Conservation (phyloP, 2,329 filamentous ascomycete species). For the Alternaria panax region DNA sequence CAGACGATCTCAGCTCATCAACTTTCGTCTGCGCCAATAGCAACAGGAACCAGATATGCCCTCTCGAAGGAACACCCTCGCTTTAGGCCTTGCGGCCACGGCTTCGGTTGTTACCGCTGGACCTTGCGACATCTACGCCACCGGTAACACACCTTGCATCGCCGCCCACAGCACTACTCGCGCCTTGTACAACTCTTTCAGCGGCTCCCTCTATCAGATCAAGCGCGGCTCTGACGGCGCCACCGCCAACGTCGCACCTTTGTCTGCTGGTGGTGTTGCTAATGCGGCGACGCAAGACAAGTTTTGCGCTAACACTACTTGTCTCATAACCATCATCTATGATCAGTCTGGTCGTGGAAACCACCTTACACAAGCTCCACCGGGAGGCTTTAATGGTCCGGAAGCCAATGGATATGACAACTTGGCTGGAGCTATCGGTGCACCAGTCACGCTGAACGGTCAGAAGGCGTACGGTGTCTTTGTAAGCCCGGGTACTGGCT, state of each 20-base stretch:
- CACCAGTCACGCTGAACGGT: constrained; percentile 67
- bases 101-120: constrained; percentile 51
- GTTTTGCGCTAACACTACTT: constrained; percentile 68
- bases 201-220: constrained; percentile 66
- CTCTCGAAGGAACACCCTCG: constrained; percentile 15
- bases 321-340: constrained; percentile 69
- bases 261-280: constrained; percentile 67
- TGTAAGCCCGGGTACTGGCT: constrained; percentile 67
- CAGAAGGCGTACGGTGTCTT: constrained; percentile 71
- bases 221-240: constrained; percentile 62
- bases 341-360: constrained; percentile 70
- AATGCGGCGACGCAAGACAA: constrained; percentile 67
- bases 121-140: constrained; percentile 68
- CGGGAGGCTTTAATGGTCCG: constrained; percentile 65
- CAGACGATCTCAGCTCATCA: not conserved
- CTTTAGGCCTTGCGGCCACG: constrained; percentile 20
- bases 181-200: constrained; percentile 64
- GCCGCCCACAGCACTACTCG: constrained; percentile 72
- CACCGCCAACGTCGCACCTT: constrained; percentile 59
- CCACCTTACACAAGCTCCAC: constrained; percentile 68
- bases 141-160: constrained; percentile 67
- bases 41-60: constrained; percentile 13
- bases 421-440: constrained; percentile 65
- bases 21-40: not conserved
- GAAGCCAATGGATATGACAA: constrained; percentile 66